A percentile compares a stretch with the other conserved stretches of the same genome.
Conservation (phyloP, 257 asterid genomes). For the Scutellaria barbata region DNA sequence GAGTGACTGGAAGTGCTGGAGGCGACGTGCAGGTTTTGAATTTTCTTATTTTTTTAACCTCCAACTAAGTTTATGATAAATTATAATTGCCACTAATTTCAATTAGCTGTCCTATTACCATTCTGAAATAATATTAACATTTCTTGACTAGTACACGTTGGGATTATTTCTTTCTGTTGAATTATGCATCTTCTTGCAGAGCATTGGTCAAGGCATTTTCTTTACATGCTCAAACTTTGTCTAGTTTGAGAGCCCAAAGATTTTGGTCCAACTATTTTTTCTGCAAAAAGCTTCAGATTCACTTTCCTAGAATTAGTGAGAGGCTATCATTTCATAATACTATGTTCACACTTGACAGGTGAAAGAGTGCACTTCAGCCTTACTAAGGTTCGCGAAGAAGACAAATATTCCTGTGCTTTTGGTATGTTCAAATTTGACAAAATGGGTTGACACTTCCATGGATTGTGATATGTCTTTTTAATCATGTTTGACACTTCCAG, state of each 20-base stretch:
- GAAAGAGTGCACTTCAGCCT: slow-evolving; percentile 91
- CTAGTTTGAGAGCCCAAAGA: slow-evolving; percentile 25
- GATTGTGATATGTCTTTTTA: slow-evolving; percentile 21
- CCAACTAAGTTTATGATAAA: slow-evolving; percentile 7
- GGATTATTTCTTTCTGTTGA: slow-evolving; percentile 19
- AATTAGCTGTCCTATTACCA: not conserved
- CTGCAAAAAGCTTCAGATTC: slow-evolving; percentile 26
- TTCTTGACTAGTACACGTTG: slow-evolving; percentile 9
- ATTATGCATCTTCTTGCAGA: slow-evolving; percentile 28
- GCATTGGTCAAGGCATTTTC: slow-evolving; percentile 1
- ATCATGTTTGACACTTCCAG: slow-evolving; percentile 20
- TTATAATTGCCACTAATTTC: slow-evolving; percentile 5
- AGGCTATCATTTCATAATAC: slow-evolving; percentile 12
- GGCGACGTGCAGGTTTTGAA: slow-evolving; percentile 67
- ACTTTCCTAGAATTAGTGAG: not conserved
- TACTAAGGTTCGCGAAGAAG: slow-evolving; percentile 89
- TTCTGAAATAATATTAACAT: slow-evolving; percentile 18
- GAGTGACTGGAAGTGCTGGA: slow-evolving; percentile 89
- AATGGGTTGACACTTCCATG: slow-evolving; percentile 26
- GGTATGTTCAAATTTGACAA: slow-evolving; percentile 52
- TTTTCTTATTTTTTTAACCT: slow-evolving; percentile 33
- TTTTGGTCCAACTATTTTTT: not conserved
- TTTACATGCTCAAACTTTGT: slow-evolving; percentile 15
- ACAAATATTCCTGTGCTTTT: slow-evolving; percentile 80
- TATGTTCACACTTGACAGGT: slow-evolving; percentile 57